Evolutionary conservation across 2,329 filamentous ascomycete species (phyloP), one percentile per base, ranked within the genome.

Genomic region (Metarhizium sp.): DNA sequence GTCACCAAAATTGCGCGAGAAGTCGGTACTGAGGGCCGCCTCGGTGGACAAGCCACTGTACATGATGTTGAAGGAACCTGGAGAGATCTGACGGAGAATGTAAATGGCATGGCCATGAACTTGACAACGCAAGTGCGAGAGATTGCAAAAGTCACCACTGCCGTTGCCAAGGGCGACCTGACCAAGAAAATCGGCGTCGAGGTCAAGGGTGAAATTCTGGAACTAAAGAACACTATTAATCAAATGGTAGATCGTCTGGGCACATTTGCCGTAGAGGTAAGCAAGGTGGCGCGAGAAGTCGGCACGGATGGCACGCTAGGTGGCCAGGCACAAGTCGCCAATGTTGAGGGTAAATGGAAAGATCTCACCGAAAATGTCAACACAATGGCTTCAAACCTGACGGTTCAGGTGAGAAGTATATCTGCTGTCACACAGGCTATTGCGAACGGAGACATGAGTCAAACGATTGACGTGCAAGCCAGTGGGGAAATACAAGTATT

Each of bases 51-150:
- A 71, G 92, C 94, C 51, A 94, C 91, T 20, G 89, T 97, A 6
- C 92, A 96, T 67, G 92, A 96, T 69, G 94, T 97, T 36, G 89
- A 96, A 72, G 92, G 92, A 60, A 97, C 95, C 52, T 97, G 94
- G 92, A 90, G 91, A 66, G 91, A 96, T 69, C 78, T 99, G 59
- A 99, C 92, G 3, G 88, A 92, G 67, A 92, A 92, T 60, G 92
- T 99, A 73, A 99, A 99, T 73, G 88, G 92, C 63, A 97, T 99
- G 92, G 92, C 92, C 67, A 95, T 94, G 80, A 99, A 97, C 70
- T 76, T 99, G 64, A 97, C 92, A 2, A 95, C 94, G 5, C 92
- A 99, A 76, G 94, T 99, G 68, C 87, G 92, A 75, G 92, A 96
- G 72, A 99, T 99, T 64, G 94, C 92, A 59, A 90, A 92, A 66